phyloP scores from a whole-genome alignment of 495 filamentous ascomycete species.

The Ramalina intermedia region DNA sequence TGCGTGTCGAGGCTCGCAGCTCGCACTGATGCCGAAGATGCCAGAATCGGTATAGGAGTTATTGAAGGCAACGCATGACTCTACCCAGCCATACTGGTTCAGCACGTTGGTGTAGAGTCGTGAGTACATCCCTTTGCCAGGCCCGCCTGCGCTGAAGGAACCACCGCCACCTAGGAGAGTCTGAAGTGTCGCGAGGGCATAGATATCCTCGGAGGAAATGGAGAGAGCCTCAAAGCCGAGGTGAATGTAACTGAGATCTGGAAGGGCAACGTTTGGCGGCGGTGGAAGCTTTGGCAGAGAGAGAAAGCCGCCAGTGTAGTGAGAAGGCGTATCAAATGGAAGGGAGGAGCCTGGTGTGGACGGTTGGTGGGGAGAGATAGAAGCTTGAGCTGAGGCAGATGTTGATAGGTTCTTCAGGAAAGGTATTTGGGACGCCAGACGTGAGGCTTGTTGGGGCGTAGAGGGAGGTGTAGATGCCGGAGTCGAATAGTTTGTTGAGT shows the following conservation, averaged over 20 bases:
- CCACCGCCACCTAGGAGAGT: slow-evolving; percentile 92
- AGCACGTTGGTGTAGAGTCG: slow-evolving; percentile 94
- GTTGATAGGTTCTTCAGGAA: slow-evolving; percentile 83
- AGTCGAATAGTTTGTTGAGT: slow-evolving; percentile 21
- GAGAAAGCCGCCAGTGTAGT: slow-evolving; percentile 89
- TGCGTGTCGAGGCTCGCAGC: slow-evolving; percentile 62
- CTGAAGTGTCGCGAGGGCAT: slow-evolving; percentile 90
- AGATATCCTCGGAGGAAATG: slow-evolving; percentile 82
- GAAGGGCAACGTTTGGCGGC: slow-evolving; percentile 63
- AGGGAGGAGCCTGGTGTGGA: slow-evolving; percentile 30
- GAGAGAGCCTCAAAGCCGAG: slow-evolving; percentile 91
- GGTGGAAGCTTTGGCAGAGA: slow-evolving; percentile 66
- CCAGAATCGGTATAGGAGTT: slow-evolving; percentile 93
- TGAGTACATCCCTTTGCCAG: slow-evolving; percentile 98
- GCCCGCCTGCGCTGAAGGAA: slow-evolving; percentile 93
- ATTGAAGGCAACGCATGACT: slow-evolving; percentile 90
- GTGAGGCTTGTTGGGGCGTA: slow-evolving; percentile 31
- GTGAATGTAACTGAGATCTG: slow-evolving; percentile 77
- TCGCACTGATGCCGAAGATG: slow-evolving; percentile 82
- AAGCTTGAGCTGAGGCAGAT: slow-evolving; percentile 45
- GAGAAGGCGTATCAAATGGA: slow-evolving; percentile 51
- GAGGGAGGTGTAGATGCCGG: slow-evolving; percentile 30
- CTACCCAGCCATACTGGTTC: slow-evolving; percentile 94
- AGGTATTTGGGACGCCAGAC: slow-evolving; percentile 71
- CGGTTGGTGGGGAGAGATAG: slow-evolving; percentile 33